Evolutionary conservation across 2,329 filamentous ascomycete species (phyloP).

Genomic region (Nannizziopsis arthrosporioides): DNA sequence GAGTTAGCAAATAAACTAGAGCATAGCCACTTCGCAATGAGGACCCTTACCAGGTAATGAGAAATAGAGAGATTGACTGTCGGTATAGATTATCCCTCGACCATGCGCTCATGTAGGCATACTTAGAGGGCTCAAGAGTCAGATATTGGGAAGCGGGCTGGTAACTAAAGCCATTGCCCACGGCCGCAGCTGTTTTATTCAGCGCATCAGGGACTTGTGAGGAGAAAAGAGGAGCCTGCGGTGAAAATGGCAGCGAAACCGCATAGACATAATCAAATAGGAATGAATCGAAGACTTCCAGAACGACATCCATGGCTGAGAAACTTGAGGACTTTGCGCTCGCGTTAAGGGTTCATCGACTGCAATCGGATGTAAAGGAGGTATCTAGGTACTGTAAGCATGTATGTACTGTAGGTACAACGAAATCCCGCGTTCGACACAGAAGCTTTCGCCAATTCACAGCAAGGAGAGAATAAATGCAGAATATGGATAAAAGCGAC

Average conservation of each 20-base stretch:
- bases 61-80: slow-evolving; percentile 62
- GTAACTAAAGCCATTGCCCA: slow-evolving; percentile 43
- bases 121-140: slow-evolving; percentile 56
- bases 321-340: not conserved
- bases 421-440: not conserved
- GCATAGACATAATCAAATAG: slow-evolving; percentile 72
- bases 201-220: slow-evolving; percentile 43
- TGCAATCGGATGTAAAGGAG: not conserved
- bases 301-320: slow-evolving; percentile 69
- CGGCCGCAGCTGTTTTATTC: slow-evolving; percentile 47
- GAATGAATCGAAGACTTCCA: slow-evolving; percentile 74
- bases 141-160: slow-evolving; percentile 62
- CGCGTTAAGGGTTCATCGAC: slow-evolving; percentile 4
- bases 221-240: slow-evolving; percentile 36
- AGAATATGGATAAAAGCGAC: not conserved
- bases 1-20: slow-evolving; percentile 2
- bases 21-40: not conserved
- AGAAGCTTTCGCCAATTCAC: not conserved
- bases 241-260: slow-evolving; percentile 48
- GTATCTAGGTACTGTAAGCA: no score
- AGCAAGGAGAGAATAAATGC: not conserved
- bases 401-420: no score
- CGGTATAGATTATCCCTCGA: slow-evolving; percentile 64
- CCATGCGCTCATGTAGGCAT: slow-evolving; percentile 69
- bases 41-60: slow-evolving; percentile 67